These are phyloP conservation scores for Colletotrichum abscissum DNA, from an alignment of 2,329 filamentous ascomycete species.

Conservation along the genomic window DNA sequence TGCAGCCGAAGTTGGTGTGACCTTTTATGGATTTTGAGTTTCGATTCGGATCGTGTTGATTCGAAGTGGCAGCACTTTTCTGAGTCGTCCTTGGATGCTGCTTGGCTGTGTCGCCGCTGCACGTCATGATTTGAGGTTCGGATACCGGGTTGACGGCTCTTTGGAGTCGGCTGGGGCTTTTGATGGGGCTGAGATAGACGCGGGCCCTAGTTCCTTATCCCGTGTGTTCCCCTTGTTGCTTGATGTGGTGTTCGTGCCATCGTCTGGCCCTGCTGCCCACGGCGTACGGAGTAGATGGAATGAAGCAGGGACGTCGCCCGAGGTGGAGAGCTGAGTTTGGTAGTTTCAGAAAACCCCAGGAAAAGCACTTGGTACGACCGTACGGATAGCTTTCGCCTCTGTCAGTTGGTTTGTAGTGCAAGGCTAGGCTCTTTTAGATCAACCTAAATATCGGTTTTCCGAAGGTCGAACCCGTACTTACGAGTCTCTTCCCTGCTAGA, in stretches of 20 bases:
- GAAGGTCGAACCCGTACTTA: background rate
- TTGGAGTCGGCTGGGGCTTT: background rate
- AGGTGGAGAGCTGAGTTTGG: background rate
- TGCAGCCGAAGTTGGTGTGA: background rate
- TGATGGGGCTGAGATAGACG: background rate
- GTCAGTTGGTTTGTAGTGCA: background rate
- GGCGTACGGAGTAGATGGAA: background rate
- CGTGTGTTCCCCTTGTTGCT: background rate
- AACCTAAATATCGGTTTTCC: too few species aligned
- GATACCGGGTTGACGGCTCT: background rate
- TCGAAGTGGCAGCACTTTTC: background rate
- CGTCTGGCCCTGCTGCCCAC: background rate
- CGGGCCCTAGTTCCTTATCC: background rate
- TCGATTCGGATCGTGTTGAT: background rate
- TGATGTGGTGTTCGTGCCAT: background rate
- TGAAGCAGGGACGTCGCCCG: background rate
- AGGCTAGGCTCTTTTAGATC: background rate
- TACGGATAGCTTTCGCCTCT: background rate
- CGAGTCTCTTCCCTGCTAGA: background rate
- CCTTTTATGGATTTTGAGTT: background rate
- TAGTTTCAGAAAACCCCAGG: background rate
- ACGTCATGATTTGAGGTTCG: background rate
- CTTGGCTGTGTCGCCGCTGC: background rate
- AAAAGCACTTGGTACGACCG: background rate
- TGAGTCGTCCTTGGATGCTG: background rate